Base-by-base conservation (phyloP, 441 rosid genomes). In the Euphorbia schlechtendalii region DNA sequence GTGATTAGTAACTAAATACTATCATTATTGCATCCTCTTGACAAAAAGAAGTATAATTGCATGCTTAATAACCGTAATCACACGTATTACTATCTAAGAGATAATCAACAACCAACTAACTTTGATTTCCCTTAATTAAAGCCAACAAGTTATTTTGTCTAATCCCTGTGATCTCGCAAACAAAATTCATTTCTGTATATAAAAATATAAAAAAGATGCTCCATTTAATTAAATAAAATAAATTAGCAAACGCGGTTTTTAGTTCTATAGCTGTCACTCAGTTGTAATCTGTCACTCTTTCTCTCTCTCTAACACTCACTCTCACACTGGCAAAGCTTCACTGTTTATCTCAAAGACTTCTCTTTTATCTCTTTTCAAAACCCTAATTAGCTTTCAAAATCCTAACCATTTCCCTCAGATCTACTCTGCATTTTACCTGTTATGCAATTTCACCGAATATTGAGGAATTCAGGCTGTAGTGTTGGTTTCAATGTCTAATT, bases 401-500 rank as follows among this genome's bases (percentile, higher is more conserved):
- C 71, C 71, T 38, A 58, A 9, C 28, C 61, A 21, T 49, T 21
- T 18, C 17, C 17, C 25, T 41, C 36, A 46, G 65, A 56, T 71
- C 72, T 56, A 14, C 21, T 2, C 53, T 18, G 4, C 66, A 27
- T 21, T n/a, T n/a, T n/a, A 0, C 9, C 3, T 46, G 11, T 32
- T n/a, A 67, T 56, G 68, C 51, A 34, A 8, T 34, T 46, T 15
- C 32, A 51, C 14, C 13, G 14, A 24, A 28, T 8, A 20, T 8
- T 32, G 22, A 38, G 32, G 4, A 22, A 17, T 61, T 53, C 15
- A 48, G 25, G 40, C 7, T 8, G 2, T 18, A 0, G 0, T 25
- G 3, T 5, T 32, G 2, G 46, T 32, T 5, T n/a, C 24, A 67
- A 90, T 90, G 99, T 78, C 96, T 25, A 76, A 65, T 67, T 72